These are phyloP conservation scores for Cladosporium cucumerinum DNA, from an alignment of 2,329 filamentous ascomycete genomes.

Conservation along the genomic window DNA sequence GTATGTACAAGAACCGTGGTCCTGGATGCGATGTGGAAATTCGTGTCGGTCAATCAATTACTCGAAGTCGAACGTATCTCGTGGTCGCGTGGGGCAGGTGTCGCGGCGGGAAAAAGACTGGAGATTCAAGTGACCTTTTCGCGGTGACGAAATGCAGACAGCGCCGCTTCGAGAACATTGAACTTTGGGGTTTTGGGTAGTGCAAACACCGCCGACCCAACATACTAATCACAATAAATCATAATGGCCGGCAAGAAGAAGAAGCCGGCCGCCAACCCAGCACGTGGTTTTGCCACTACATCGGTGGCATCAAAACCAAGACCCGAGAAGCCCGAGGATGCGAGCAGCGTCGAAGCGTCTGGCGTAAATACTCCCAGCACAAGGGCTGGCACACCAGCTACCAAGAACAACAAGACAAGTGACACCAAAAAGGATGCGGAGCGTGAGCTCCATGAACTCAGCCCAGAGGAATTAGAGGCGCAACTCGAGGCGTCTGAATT, in stretches of 20 bases:
- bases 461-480: slow-evolving; percentile 82
- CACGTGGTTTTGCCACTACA: slow-evolving; percentile 88
- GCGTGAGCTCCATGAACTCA: slow-evolving; percentile 54
- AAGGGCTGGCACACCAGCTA: slow-evolving; percentile 6
- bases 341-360: slow-evolving; percentile 28
- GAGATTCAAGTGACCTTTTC: background rate
- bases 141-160: background rate
- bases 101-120: background rate
- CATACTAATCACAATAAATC: background rate
- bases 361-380: slow-evolving; percentile 29
- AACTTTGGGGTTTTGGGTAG: background rate
- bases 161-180: background rate
- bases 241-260: slow-evolving; percentile 67
- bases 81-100: slow-evolving; percentile 1
- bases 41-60: background rate
- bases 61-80: slow-evolving; percentile 2
- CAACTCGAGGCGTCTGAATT: slow-evolving; percentile 89
- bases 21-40: slow-evolving; percentile 11
- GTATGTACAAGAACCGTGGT: background rate
- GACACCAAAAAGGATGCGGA: slow-evolving; percentile 17
- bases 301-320: slow-evolving; percentile 74
- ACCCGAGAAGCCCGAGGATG: slow-evolving; percentile 39
- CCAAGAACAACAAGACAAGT: background rate
- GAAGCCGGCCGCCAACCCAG: slow-evolving; percentile 82
- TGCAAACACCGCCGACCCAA: background rate